Base-by-base conservation (phyloP, 2,329 filamentous ascomycete species). In the Stemphylium lycopersici region DNA sequence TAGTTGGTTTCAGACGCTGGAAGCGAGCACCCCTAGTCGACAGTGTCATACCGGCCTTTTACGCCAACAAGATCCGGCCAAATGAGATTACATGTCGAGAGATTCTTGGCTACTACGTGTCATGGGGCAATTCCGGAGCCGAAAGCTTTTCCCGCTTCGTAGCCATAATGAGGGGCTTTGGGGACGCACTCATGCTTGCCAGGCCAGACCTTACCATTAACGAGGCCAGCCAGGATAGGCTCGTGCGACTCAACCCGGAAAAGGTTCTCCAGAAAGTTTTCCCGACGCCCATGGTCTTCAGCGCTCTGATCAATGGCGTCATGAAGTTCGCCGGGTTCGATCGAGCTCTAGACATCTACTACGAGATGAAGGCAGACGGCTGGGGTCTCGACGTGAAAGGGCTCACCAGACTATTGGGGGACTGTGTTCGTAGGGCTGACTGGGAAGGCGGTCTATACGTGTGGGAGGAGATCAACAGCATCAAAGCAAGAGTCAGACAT, bases 1-100 rank as follows among this genome's bases (percentile, higher is more conserved):
- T 93, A 2, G 71, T 83, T n/a, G 83, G 84, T n/a, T 86, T 93
- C 45, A 62, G 58, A 42, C 61, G 65, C 31, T 72, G 68, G 62
- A 54, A 64, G 34, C 62, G 59, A n/a, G 55, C 52, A 10, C 47
- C 58, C 1, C 47, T 76, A 34, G 59, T 67, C n/a, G 60, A 71
- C 31, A 36, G 57, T 32, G 63, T 76, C 18, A 71, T 77, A 20
- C 39, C 63, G 1, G 63, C 67, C 3, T 59, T 77, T 13, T 64
- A 77, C 5, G 61, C 59, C 18, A 73, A 73, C 33, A 73, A 78
- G 32, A 72, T 79, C 11, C 74, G 80, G 0, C 76, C 77, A 0
- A 81, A 82, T 53, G 80, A 82, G 58, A 68, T 77, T 18, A 77
- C 78, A 2, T 72, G 77, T 44, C 64, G 68, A 3, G 66, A 73